Evolutionary conservation across 2,329 filamentous ascomycete genomes (phyloP), one percentile per base, ranked within the genome.

Genomic region (Didymella sp.): DNA sequence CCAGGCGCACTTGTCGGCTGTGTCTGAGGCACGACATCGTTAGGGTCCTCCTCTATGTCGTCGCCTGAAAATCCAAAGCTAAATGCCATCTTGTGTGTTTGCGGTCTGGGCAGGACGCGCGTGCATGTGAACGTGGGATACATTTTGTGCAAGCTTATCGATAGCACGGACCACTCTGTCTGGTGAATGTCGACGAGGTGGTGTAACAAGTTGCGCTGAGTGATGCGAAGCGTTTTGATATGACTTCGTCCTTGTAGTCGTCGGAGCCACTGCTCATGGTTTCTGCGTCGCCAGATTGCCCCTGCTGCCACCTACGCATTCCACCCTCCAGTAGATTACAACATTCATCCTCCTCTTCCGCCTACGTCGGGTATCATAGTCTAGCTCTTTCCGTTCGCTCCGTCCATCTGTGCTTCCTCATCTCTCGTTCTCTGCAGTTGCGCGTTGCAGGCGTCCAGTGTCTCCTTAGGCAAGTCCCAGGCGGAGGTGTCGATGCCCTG

Each of bases 61-160:
- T 87, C 84, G 19, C 82, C 83, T 0, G 81, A 79, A 64, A 87
- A 87, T 17, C 82, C 82, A 60, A 87, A 87, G 55, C 81, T 82
- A 69, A 87, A 86, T 7, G 72, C 53, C 71, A 73, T 73, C 25
- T 56, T 63, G 45, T 48, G 4, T 21, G 41, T 55, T 47, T n/a
- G 13, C 11, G 19, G 27, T 38, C 42, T 45, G 19, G 22, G 43
- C 40, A 25, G 40, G 38, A 27, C 30, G 24, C 21, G 41, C 31
- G 12, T 31, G 50, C 49, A 53, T 49, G 55, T 58, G 55, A 52
- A 44, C 30, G 59, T 58, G 56, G 42, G 56, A 49, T 47, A 30
- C 46, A 58, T 62, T 60, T 60, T 55, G 45, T 51, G 55, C 38
- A 17, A 24, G 43, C 30, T 53, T 58, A 58, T 58, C 55, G 55